These are phyloP conservation scores for Silene noctiflora DNA, from an alignment of 179 eudicot genomes.

Conservation along the genomic window DNA sequence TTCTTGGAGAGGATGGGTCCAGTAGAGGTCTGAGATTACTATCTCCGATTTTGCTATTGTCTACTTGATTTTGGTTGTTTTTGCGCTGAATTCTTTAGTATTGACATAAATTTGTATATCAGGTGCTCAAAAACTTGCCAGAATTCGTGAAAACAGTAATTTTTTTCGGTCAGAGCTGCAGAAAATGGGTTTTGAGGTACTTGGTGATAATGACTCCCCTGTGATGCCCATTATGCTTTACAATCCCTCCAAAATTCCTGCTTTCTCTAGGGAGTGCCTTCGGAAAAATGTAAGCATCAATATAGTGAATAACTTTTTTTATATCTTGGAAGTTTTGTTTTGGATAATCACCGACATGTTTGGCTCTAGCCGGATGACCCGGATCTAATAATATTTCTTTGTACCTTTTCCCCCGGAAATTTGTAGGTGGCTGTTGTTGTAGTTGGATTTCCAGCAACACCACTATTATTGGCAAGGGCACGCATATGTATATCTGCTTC, in stretches of 20 bases:
- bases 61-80: neutral
- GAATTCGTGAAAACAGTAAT: slow-evolving; percentile 89
- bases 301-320: neutral
- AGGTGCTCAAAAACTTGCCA: slow-evolving; percentile 92
- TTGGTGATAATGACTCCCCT: slow-evolving; percentile 94
- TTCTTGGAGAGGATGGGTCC: slow-evolving; percentile 95
- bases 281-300: slow-evolving; percentile 57
- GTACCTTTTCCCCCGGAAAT: neutral
- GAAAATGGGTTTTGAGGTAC: slow-evolving; percentile 96
- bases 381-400: neutral
- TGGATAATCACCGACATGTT: neutral
- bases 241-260: slow-evolving; percentile 94
- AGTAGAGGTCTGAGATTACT: slow-evolving; percentile 54
- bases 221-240: slow-evolving; percentile 98
- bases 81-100: neutral
- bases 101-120: slow-evolving; percentile 7
- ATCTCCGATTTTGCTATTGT: neutral
- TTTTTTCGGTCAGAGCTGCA: slow-evolving; percentile 87
- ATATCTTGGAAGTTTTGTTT: neutral
- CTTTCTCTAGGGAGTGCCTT: slow-evolving; percentile 90
- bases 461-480: slow-evolving; percentile 78
- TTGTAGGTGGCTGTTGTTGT: slow-evolving; percentile 80
- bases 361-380: neutral
- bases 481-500: slow-evolving; percentile 96
- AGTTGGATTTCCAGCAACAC: slow-evolving; percentile 96